Evolutionary conservation across 2,329 filamentous ascomycete species (phyloP), one percentile per base, ranked within the genome.

Genomic region (Karstenula rhodostoma): DNA sequence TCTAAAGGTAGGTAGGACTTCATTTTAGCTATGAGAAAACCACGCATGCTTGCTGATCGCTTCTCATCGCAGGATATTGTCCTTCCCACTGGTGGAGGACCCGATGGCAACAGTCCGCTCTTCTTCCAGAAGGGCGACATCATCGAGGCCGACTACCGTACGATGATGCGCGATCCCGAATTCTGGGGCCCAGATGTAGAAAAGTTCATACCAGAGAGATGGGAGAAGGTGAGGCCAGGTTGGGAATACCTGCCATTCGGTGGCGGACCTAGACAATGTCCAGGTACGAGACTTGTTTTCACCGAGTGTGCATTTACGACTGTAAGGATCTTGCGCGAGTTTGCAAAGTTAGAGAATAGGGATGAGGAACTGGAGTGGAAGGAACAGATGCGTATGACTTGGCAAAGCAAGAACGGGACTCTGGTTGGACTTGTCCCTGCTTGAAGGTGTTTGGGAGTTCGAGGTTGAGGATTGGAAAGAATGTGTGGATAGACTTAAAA

Each of bases 211-310:
- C 66, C 60, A 17, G 64, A 68, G 40, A 57, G 66, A 13, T 68
- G 66, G 66, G 64, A 62, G 19, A 51, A 15, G 3, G 25, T 60
- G 7, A 49, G 62, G 1, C 50, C 59, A 15, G 48, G 33, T 1
- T 67, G 65, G 62, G 65, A 63, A 10, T 63, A 65, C 37, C 49
- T 55, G 5, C 65, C 65, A 1, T 67, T 67, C 46, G 57, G 58
- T 8, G 62, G 62, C 6, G 65, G 62, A 4, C 58, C 63, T 4
- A 54, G 62, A 46, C 43, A 43, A 12, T 67, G 65, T 53, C 56
- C 59, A 7, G 65, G 54, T 8, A 50, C 33, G 37, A 23, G 56
- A n/a, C 48, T 67, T 15, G 62, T 64, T 7, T 62, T 61, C 19
- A 61, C 56, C 2, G 59, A 67, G 40, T 37, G 40, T 19, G 60